Conservation (phyloP, 768 basidiomycete genomes). For the Lactarius pseudohatsudake region DNA sequence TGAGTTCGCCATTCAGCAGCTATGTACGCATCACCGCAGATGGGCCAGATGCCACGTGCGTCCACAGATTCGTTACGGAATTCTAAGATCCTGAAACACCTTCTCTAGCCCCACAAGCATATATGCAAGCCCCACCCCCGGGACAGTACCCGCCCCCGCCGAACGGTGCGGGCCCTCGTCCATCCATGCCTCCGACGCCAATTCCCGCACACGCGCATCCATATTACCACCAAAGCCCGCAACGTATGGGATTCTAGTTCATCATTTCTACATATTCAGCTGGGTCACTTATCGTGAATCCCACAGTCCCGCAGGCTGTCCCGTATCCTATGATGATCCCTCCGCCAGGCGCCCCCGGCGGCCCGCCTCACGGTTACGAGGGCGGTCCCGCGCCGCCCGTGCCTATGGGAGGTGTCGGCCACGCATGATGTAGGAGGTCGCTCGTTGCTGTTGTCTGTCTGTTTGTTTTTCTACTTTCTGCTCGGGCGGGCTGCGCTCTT, state of each 20-base stretch:
- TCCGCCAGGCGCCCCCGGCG: slow-evolving; percentile 62
- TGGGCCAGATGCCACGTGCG: slow-evolving; percentile 89
- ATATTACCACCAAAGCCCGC: slow-evolving; percentile 89
- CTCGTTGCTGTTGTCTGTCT: slow-evolving; percentile 17
- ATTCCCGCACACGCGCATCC: slow-evolving; percentile 84
- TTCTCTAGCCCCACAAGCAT: slow-evolving; percentile 61
- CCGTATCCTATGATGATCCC: slow-evolving; percentile 95
- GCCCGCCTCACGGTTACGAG: slow-evolving; percentile 74
- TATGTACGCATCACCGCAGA: slow-evolving; percentile 79
- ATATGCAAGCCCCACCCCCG: slow-evolving; percentile 76
- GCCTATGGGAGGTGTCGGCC: slow-evolving; percentile 69
- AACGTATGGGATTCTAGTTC: slow-evolving; percentile 50
- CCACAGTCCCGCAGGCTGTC: slow-evolving; percentile 77
- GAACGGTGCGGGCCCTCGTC: slow-evolving; percentile 74
- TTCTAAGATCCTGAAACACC: slow-evolving; percentile 14
- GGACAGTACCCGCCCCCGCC: slow-evolving; percentile 77
- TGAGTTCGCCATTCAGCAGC: slow-evolving; percentile 41
- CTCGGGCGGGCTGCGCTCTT: slow-evolving; percentile 15
- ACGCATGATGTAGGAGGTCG: slow-evolving; percentile 46
- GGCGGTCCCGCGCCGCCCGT: slow-evolving; percentile 66
- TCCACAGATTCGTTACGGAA: slow-evolving; percentile 25
- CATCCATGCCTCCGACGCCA: slow-evolving; percentile 90
- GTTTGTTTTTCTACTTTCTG: slow-evolving; percentile 24
- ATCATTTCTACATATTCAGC: slow-evolving; percentile 28
- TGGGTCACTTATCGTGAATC: not conserved